Evolutionary conservation across 495 filamentous ascomycete species (phyloP), one percentile per base, ranked within the genome.

Genomic region (Aspergillus avenaceus): DNA sequence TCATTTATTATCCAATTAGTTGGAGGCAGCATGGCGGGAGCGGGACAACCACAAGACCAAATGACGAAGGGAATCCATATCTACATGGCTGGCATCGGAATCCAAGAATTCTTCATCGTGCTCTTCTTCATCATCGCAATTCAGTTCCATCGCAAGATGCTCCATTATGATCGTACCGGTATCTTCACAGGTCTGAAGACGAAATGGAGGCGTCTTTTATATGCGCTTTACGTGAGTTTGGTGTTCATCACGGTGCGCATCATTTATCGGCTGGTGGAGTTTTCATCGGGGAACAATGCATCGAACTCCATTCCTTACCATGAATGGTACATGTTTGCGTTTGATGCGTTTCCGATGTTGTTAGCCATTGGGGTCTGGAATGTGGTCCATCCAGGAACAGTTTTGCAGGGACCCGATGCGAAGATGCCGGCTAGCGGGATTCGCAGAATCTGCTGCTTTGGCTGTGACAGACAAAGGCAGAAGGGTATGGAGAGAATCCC

Each of bases 301-400:
- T 50, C 49, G 9, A 79, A 77, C 52, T 60, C 64, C 0, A 52
- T 85, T 9, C 70, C 74, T 0, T 70, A 57, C 13, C 67, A 85
- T 54, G 82, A 86, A 59, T 63, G 50, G 13, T 81, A 78, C 52
- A 59, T 71, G 19, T 83, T 83, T 49, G 62, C 66, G 9, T 71
- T 86, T 23, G 83, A 86, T 40, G 75, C 78, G 0, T 49, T 76
- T 0, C 80, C 82, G 1, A 86, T 86, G 80, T 56, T 82, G 40
- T 6, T 76, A 4, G 72, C 75, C 0, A 52, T 82, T 13, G 22
- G 71, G 0, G 44, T 76, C 3, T 67, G 83, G 19, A 73, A 70
- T 26, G 27, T 81, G 1, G 55, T 72, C 4, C 78, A 86, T 53
- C 81, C 80, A 0, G 82, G 81, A 0, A 61, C 66, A 11, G 67